Conservation (phyloP, 805 yeast genomes). For the Zygotorulaspora sp. region DNA sequence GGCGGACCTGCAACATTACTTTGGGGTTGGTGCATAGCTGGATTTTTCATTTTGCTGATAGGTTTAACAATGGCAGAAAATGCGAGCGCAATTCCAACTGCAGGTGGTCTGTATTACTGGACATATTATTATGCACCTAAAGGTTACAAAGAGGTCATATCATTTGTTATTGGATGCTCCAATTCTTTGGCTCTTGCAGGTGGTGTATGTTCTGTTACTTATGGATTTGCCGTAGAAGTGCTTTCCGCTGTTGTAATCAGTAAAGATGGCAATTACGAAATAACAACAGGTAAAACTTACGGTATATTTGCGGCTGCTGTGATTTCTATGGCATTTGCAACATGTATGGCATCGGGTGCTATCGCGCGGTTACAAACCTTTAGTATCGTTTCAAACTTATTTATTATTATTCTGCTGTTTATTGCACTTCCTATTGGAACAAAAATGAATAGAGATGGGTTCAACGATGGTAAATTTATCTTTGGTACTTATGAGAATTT, state of each 20-base stretch:
- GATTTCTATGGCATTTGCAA: slow-evolving; percentile 46
- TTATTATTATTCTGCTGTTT: slow-evolving; percentile 49
- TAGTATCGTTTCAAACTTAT: slow-evolving; percentile 52
- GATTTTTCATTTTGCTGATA: slow-evolving; percentile 48
- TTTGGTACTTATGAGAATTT: slow-evolving; percentile 50
- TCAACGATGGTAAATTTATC: slow-evolving; percentile 50
- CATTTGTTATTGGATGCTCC: slow-evolving; percentile 62
- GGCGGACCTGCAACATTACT: slow-evolving; percentile 58
- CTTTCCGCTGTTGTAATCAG: slow-evolving; percentile 54
- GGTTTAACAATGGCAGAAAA: slow-evolving; percentile 65
- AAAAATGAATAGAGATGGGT: slow-evolving; percentile 32
- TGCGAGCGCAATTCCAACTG: slow-evolving; percentile 67
- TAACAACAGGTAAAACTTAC: slow-evolving; percentile 51
- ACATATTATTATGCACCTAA: slow-evolving; percentile 64
- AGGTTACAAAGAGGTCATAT: slow-evolving; percentile 45
- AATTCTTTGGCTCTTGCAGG: slow-evolving; percentile 64
- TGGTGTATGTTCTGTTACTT: slow-evolving; percentile 63
- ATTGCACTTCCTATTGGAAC: slow-evolving; percentile 66
- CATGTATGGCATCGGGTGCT: slow-evolving; percentile 53
- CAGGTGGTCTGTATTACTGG: slow-evolving; percentile 72
- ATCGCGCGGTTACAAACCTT: slow-evolving; percentile 57
- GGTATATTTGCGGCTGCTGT: slow-evolving; percentile 65
- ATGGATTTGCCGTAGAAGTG: slow-evolving; percentile 62
- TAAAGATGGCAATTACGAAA: slow-evolving; percentile 50
- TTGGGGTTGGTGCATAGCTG: slow-evolving; percentile 70